A percentile compares a stretch with the other conserved stretches of the same genome.
phyloP scores from a whole-genome alignment of 208 protist species.

The Trypanosoma scelopori region DNA sequence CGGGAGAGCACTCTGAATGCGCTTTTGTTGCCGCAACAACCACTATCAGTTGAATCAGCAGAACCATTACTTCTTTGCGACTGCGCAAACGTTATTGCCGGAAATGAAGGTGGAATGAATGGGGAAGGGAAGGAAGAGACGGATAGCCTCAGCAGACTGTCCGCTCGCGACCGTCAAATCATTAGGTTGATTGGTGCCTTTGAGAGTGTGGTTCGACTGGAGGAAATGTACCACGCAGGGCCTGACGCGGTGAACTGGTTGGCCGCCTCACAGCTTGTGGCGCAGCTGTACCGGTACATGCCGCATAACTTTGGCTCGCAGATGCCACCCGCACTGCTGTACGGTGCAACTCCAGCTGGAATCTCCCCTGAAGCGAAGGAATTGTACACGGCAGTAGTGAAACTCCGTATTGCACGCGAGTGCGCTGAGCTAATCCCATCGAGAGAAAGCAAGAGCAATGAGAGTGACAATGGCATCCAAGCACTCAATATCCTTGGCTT shows the following conservation, averaged over 20 bases:
- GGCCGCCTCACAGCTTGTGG: constrained; percentile 64
- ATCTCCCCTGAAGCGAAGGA: constrained; percentile 23
- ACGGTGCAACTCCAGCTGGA: constrained; percentile 21
- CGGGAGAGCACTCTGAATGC: constrained; percentile 74
- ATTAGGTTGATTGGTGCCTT: constrained; percentile 75
- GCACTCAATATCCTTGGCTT: background rate
- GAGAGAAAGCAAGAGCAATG: background rate
- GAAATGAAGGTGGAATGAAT: background rate
- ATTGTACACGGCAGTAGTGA: constrained; percentile 43
- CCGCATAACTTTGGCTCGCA: constrained; percentile 72
- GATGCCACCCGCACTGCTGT: constrained; percentile 81
- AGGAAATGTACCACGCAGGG: constrained; percentile 36
- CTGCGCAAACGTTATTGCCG: background rate
- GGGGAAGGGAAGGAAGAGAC: background rate
- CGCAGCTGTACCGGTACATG: constrained; percentile 84
- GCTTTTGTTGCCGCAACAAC: constrained; percentile 37
- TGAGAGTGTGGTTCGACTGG: constrained; percentile 77
- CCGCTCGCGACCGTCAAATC: constrained; percentile 27
- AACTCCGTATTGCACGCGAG: constrained; percentile 43
- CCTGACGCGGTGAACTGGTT: constrained; percentile 35
- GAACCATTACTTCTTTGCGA: constrained; percentile 20
- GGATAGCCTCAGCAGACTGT: background rate
- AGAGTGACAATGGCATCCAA: background rate
- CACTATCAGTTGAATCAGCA: constrained; percentile 1
- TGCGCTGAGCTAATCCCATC: constrained; percentile 36